These are phyloP conservation scores for Anthracocystis panici-leucophaei DNA, from an alignment of 1,284 basidiomycete species.

Conservation along the genomic window DNA sequence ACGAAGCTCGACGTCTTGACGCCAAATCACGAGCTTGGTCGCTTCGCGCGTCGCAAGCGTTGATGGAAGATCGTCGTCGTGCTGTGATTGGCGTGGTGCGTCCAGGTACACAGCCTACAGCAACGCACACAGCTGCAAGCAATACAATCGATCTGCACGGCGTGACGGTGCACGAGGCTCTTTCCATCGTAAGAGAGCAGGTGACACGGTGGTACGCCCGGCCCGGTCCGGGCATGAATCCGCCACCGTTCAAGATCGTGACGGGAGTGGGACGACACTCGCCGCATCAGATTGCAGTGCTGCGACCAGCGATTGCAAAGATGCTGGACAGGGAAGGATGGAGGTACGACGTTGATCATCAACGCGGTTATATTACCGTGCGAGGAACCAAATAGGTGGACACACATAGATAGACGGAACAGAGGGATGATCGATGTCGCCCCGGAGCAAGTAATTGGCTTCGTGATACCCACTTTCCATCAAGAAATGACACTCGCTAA, in stretches of 20 bases:
- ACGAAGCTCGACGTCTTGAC: constrained; percentile 68
- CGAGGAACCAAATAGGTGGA: constrained; percentile 40
- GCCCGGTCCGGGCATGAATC: constrained; percentile 23
- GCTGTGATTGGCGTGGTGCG: constrained; percentile 37
- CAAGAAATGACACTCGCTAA: constrained; percentile 6
- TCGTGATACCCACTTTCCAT: neutral
- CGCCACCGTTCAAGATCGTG: constrained; percentile 66
- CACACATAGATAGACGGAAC: neutral
- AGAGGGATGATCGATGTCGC: neutral
- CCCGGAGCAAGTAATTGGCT: too few species aligned
- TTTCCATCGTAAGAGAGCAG: constrained; percentile 66
- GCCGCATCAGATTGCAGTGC: constrained; percentile 64
- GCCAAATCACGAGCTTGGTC: constrained; percentile 67
- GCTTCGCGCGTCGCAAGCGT: constrained; percentile 63
- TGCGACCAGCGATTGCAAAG: constrained; percentile 67
- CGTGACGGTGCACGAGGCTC: constrained; percentile 68
- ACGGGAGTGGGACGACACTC: constrained; percentile 70
- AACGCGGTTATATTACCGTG: constrained; percentile 45
- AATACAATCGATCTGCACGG: constrained; percentile 69
- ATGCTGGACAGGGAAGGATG: constrained; percentile 68
- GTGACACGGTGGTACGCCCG: constrained; percentile 64
- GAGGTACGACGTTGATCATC: constrained; percentile 56
- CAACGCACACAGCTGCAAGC: constrained; percentile 18
- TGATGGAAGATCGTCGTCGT: constrained; percentile 65
- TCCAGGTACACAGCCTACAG: constrained; percentile 5